Evolutionary conservation across 306 rosid species (phyloP).

Genomic region (Fagus sylvatica): DNA sequence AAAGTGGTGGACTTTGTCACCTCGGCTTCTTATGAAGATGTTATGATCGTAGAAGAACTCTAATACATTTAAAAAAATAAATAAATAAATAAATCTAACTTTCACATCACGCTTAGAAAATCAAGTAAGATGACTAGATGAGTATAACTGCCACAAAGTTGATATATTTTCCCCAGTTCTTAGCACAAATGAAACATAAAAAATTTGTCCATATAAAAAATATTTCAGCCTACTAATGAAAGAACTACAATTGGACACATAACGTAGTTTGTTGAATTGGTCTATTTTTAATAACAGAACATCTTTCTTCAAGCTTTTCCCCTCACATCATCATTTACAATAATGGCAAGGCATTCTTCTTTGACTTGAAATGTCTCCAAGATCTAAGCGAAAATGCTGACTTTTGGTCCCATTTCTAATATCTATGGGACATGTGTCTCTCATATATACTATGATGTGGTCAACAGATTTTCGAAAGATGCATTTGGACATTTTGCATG

Average conservation of each 20-base stretch:
- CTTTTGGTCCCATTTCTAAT: conserved; percentile 1
- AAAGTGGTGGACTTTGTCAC: not conserved
- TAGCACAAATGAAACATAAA: too few species aligned
- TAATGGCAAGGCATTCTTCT: conserved; percentile 7
- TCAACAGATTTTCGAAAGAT: conserved; percentile 5
- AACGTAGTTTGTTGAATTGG: conserved; percentile 11
- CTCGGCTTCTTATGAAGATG: too few species aligned
- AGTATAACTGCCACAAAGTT: too few species aligned
- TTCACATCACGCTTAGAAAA: too few species aligned
- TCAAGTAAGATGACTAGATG: too few species aligned
- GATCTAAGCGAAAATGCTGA: conserved; percentile 35
- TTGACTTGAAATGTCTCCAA: conserved; percentile 19
- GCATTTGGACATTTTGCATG: not conserved
- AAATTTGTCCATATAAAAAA: too few species aligned
- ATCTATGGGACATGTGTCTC: conserved; percentile 32
- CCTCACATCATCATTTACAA: conserved; percentile 11
- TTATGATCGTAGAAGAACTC: too few species aligned
- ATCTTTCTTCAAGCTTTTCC: conserved; percentile 11
- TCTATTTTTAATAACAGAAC: conserved; percentile 14
- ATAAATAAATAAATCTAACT: too few species aligned
- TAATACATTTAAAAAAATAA: too few species aligned
- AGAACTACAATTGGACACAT: conserved; percentile 7
- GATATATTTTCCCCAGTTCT: too few species aligned
- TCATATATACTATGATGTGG: conserved; percentile 9
- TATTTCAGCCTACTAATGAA: not conserved